A percentile compares a stretch with the other conserved stretches of the same genome.
These are phyloP conservation scores for Blastocystis sp. DNA, from an alignment of 352 stramenopile genomes.

Conservation along the genomic window DNA sequence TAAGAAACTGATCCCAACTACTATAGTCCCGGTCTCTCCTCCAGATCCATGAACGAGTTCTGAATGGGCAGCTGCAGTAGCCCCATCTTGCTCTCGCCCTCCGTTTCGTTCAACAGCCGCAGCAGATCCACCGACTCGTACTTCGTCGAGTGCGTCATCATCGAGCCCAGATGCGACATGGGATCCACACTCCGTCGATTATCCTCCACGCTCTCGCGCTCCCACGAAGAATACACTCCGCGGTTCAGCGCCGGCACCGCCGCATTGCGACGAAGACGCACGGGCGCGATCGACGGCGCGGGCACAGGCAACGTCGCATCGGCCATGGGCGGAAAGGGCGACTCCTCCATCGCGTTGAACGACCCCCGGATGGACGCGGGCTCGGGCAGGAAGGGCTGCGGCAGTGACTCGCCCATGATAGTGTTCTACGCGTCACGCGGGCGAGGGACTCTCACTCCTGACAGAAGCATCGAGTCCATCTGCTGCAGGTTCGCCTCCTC, in stretches of 20 bases:
- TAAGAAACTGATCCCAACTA: background rate
- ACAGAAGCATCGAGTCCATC: slow-evolving; percentile 49
- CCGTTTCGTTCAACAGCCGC: slow-evolving; percentile 10
- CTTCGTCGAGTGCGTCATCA: background rate
- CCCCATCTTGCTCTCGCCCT: background rate
- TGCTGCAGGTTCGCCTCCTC: slow-evolving; percentile 47
- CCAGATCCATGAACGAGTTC: background rate
- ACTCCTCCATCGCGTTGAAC: background rate
- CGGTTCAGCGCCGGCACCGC: slow-evolving; percentile 1
- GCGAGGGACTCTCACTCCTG: background rate
- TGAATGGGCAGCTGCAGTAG: background rate
- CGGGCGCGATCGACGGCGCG: background rate
- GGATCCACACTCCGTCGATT: background rate
- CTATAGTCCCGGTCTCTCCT: background rate
- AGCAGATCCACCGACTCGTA: slow-evolving; percentile 49
- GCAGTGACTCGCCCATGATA: slow-evolving; percentile 28
- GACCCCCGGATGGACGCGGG: background rate
- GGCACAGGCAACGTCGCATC: too few species aligned
- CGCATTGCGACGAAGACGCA: slow-evolving; percentile 14
- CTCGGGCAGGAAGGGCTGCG: background rate
- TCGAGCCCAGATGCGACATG: background rate
- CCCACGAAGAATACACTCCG: slow-evolving; percentile 55
- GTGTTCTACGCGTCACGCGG: slow-evolving; percentile 1
- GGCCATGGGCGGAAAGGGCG: background rate
- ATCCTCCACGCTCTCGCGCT: background rate